These are phyloP conservation scores for Arthrobotrys entomopaga DNA, from an alignment of 2,329 filamentous ascomycete genomes.

Conservation along the genomic window DNA sequence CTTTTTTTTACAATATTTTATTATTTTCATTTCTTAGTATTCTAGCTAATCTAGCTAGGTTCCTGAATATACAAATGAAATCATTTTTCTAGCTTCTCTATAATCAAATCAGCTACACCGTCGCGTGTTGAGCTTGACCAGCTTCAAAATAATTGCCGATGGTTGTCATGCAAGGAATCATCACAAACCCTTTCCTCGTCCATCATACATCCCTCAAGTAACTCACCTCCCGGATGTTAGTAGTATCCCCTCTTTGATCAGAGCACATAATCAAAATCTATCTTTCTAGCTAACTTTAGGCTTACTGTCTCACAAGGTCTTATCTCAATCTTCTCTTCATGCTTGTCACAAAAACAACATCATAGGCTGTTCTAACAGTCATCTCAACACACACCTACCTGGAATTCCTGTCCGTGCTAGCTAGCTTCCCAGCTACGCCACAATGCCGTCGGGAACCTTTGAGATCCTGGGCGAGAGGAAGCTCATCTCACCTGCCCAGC, in stretches of 20 bases:
- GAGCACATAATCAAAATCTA: not conserved
- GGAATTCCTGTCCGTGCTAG: no score
- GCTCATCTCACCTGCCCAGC: conserved; percentile 57
- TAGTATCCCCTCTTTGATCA: not conserved
- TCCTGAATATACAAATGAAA: no score
- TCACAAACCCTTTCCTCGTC: not conserved
- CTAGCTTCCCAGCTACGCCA: conserved; percentile 20
- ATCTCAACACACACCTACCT: not conserved
- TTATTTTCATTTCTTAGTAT: not conserved
- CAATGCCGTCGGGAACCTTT: conserved; percentile 49
- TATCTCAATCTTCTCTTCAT: not conserved
- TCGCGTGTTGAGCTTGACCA: conserved; percentile 36
- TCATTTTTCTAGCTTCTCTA: no score
- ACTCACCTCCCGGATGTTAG: conserved; percentile 1
- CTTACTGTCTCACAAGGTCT: not conserved
- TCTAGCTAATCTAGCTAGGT: not conserved
- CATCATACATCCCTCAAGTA: conserved; percentile 19
- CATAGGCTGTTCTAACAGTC: not conserved
- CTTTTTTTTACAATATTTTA: not conserved
- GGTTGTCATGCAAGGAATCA: conserved; percentile 5
- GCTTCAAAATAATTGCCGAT: conserved; percentile 18
- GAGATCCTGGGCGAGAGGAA: conserved; percentile 57
- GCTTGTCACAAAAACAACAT: conserved; percentile 6
- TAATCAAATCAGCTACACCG: not conserved
- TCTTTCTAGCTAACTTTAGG: not conserved